A percentile compares a stretch with the other conserved stretches of the same genome.
Evolutionary conservation across 371 early-diverging fungal genomes (phyloP).

Genomic region (Sporodiniella umbellata): DNA sequence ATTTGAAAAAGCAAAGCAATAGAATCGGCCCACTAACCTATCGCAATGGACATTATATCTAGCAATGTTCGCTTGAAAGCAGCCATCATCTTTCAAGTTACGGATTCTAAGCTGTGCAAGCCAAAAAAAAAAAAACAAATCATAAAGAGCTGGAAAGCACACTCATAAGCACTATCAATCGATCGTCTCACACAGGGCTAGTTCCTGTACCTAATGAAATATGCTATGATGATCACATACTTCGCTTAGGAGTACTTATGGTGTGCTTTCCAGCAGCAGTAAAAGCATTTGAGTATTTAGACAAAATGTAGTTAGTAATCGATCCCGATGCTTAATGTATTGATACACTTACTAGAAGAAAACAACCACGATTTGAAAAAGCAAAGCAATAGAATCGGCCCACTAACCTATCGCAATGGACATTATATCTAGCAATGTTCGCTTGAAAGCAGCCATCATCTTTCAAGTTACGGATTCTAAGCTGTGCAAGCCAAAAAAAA

Average conservation of each 20-base stretch:
- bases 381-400: conserved; percentile 5
- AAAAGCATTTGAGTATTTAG: conserved; percentile 8
- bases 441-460: conserved; percentile 4
- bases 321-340: conserved; percentile 1
- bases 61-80: conserved; percentile 7
- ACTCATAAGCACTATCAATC: not conserved
- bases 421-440: conserved; percentile 9
- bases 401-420: conserved; percentile 3
- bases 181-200: conserved; percentile 13
- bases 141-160: not conserved
- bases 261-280: conserved; percentile 6
- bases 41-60: conserved; percentile 4
- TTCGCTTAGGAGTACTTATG: conserved; percentile 10
- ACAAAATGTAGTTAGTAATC: conserved; percentile 8
- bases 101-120: conserved; percentile 6
- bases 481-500: conserved; percentile 5
- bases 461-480: conserved; percentile 7
- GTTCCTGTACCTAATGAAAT: conserved; percentile 11
- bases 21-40: conserved; percentile 6
- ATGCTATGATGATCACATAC: conserved; percentile 13
- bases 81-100: conserved; percentile 5
- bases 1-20: conserved; percentile 6
- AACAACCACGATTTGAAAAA: conserved; percentile 2
- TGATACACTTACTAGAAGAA: not conserved
- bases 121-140: conserved; percentile 1